Evolutionary conservation across 2,329 filamentous ascomycete genomes (phyloP).

Genomic region (Colletotrichum godetiae): DNA sequence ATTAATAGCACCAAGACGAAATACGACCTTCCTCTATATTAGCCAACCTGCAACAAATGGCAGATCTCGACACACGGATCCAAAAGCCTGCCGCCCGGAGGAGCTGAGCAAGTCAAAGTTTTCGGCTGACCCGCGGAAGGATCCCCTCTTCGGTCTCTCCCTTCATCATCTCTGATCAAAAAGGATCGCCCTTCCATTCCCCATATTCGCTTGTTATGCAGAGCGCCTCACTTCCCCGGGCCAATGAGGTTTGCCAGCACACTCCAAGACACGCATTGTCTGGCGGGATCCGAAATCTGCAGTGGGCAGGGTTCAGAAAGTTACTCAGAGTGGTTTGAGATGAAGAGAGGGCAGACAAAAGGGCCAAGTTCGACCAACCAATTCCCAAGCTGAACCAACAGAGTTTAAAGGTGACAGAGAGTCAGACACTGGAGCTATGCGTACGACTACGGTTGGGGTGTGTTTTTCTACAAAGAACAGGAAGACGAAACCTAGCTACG

Average conservation of each 20-base stretch:
- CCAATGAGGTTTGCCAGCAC: neutral
- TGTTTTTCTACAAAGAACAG: neutral
- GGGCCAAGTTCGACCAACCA: neutral
- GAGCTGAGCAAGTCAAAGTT: neutral
- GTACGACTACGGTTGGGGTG: neutral
- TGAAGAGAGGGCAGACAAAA: neutral
- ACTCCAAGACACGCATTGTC: neutral
- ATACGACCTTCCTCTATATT: neutral
- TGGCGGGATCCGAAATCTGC: neutral
- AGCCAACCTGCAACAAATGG: neutral
- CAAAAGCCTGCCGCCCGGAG: neutral
- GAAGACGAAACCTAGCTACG: neutral
- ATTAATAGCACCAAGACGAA: neutral
- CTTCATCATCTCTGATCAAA: neutral
- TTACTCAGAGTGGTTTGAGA: conserved; percentile 1
- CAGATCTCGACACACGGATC: neutral
- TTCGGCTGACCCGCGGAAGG: neutral
- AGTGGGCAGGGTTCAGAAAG: neutral
- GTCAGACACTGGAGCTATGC: too few species aligned
- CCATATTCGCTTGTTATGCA: neutral
- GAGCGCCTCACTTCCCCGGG: neutral
- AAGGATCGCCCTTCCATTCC: neutral
- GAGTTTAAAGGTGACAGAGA: too few species aligned
- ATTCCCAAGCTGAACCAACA: neutral
- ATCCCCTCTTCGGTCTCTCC: neutral